These are phyloP conservation scores for Chloropicon primus DNA, from an alignment of 139 green algal genomes.

Conservation along the genomic window DNA sequence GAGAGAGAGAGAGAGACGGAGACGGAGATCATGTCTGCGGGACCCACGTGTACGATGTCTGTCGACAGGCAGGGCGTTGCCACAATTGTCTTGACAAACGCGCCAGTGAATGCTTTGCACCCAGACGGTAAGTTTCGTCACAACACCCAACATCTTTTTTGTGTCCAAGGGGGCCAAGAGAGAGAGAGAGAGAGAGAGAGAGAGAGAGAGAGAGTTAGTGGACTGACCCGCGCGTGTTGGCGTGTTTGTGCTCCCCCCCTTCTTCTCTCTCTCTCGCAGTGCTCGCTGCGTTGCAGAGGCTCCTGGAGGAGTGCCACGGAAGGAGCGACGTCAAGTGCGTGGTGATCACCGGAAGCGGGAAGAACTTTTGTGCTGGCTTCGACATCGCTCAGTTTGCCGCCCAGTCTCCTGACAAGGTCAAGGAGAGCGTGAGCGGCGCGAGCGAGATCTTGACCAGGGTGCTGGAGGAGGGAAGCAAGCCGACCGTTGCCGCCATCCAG, in stretches of 20 bases:
- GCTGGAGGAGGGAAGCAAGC: slow-evolving; percentile 73
- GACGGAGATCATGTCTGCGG: background rate
- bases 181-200: too few species aligned
- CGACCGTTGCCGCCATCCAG: slow-evolving; percentile 72
- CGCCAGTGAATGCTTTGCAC: background rate
- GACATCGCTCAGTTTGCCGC: slow-evolving; percentile 65
- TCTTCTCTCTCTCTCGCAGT: background rate
- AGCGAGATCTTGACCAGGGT: slow-evolving; percentile 12
- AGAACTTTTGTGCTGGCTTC: slow-evolving; percentile 87
- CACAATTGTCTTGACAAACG: background rate
- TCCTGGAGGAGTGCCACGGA: slow-evolving; percentile 50
- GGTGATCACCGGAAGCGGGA: slow-evolving; percentile 62
- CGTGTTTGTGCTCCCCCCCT: background rate
- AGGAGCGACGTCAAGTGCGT: slow-evolving; percentile 63
- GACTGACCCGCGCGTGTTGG: too few species aligned
- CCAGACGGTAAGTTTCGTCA: background rate
- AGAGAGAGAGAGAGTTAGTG: too few species aligned
- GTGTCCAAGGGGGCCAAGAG: too few species aligned
- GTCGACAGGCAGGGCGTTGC: background rate
- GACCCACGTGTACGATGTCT: background rate
- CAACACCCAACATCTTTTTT: too few species aligned
- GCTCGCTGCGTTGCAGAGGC: background rate
- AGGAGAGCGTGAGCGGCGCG: background rate
- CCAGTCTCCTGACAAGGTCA: background rate
- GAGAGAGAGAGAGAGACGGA: background rate